These are phyloP conservation scores for Coprinellus micaceus DNA, from an alignment of 768 basidiomycete species.

Conservation along the genomic window DNA sequence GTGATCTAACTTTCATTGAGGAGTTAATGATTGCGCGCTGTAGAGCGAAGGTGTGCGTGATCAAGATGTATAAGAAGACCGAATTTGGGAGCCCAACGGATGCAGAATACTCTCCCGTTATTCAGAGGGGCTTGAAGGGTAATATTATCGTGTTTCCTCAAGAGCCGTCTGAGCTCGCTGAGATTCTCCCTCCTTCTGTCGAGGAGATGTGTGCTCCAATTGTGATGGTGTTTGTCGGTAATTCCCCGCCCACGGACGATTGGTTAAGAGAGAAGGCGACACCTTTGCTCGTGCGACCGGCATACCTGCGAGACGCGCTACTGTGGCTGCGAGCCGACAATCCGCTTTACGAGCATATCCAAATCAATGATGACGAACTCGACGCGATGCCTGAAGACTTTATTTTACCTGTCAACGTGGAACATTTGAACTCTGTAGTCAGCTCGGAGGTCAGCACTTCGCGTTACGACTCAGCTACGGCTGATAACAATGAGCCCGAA, in stretches of 20 bases:
- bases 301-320: slow-evolving; percentile 30
- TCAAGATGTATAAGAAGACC: slow-evolving; percentile 27
- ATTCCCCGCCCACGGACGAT: slow-evolving; percentile 17
- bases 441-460: background rate
- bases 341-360: slow-evolving; percentile 27
- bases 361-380: slow-evolving; percentile 21
- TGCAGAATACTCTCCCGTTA: slow-evolving; percentile 2
- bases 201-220: slow-evolving; percentile 32
- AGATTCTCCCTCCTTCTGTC: slow-evolving; percentile 30
- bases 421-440: background rate
- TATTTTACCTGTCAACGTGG: background rate
- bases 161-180: slow-evolving; percentile 21
- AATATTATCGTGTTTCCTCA: slow-evolving; percentile 41
- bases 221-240: slow-evolving; percentile 38
- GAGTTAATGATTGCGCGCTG: slow-evolving; percentile 37
- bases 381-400: slow-evolving; percentile 14
- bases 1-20: slow-evolving; percentile 19
- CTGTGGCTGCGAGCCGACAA: slow-evolving; percentile 35
- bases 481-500: background rate
- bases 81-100: slow-evolving; percentile 1
- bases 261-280: slow-evolving; percentile 32
- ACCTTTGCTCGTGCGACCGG: slow-evolving; percentile 28
- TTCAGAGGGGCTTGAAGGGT: slow-evolving; percentile 32
- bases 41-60: slow-evolving; percentile 31
- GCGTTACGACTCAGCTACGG: background rate